Evolutionary conservation across 2,329 filamentous ascomycete species (phyloP).

Genomic region (Bipolaris zeicola): DNA sequence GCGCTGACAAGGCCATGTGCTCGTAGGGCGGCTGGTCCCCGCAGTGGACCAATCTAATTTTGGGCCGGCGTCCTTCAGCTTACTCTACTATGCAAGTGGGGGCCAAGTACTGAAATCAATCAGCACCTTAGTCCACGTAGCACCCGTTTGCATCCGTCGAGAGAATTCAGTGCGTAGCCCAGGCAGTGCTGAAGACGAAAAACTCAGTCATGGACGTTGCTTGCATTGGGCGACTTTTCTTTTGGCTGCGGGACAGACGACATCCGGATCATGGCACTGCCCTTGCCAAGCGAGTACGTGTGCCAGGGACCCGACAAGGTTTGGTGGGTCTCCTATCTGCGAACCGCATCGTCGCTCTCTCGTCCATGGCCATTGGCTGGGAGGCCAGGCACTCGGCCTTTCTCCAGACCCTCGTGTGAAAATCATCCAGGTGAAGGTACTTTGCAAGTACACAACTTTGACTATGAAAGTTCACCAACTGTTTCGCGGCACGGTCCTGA

Average conservation of each 20-base stretch:
- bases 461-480: neutral
- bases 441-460: too few relatives aligned
- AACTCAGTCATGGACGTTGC: neutral
- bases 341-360: neutral
- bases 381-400: neutral
- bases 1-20: neutral
- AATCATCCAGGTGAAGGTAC: too few relatives aligned
- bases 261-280: slow-evolving; percentile 4
- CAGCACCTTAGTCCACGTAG: neutral
- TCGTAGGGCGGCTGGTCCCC: slow-evolving; percentile 10
- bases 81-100: slow-evolving; percentile 5
- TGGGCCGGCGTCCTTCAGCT: slow-evolving; percentile 21
- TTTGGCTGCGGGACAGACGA: neutral
- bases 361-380: neutral
- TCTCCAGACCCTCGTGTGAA: neutral
- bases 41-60: slow-evolving; percentile 21
- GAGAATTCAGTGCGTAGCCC: neutral
- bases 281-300: slow-evolving; percentile 5
- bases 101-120: slow-evolving; percentile 6
- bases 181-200: neutral
- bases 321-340: slow-evolving; percentile 5
- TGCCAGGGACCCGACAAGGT: slow-evolving; percentile 2
- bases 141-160: neutral
- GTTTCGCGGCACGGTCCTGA: slow-evolving; percentile 9
- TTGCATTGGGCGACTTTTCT: neutral